Base-by-base conservation (phyloP, 78 protist genomes). In the Planoprotostelium fungivorum region DNA sequence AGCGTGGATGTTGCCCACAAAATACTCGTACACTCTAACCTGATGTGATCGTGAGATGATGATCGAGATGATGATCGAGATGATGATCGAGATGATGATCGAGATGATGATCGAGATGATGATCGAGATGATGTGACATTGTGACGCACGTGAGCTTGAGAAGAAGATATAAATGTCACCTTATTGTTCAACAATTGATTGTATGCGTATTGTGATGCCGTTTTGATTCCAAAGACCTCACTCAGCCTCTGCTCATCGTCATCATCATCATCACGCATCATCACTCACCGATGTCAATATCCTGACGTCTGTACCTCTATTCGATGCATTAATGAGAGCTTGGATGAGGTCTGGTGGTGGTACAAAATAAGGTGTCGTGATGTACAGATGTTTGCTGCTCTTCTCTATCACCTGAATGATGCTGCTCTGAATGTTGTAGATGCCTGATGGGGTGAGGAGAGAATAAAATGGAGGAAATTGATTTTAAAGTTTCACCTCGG, bases 301-400 rank as follows among this genome's bases (percentile, higher is more conserved):
- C 28, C 73, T 85, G 0, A 92, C 90, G 10, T 92, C 94, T 0
- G 88, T 85, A 51, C 94, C 94, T 87, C 94, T 91, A 37, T 86
- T 25, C 0, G 94, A 89, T 0, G 91, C 85, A 34, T 85, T 84
- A 28, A 92, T 86, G 36, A 92, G 87, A 0, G 91, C 88, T 1
- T 86, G 38, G n/a, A 91, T 34, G 28, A 92, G 84, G 29, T 39
- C 28, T 85, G 51, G 86, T 36, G 91, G 94, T 63, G 94, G 94
- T 73, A 92, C 36, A 83, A 92, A 92, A 36, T 92, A 92, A 5
- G 94, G 92, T 28, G 94, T 89, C 25, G 94, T 92, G 35, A 92
- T 35, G 31, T 37, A 92, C 36, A 91, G 89, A 63, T 89, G 89
- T 31, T 63, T 89, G 5, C 35, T 51, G 1, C 89, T 0, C 34